Base-by-base conservation (phyloP, 2,329 filamentous ascomycete genomes). In the Colletotrichum theobromicola region DNA sequence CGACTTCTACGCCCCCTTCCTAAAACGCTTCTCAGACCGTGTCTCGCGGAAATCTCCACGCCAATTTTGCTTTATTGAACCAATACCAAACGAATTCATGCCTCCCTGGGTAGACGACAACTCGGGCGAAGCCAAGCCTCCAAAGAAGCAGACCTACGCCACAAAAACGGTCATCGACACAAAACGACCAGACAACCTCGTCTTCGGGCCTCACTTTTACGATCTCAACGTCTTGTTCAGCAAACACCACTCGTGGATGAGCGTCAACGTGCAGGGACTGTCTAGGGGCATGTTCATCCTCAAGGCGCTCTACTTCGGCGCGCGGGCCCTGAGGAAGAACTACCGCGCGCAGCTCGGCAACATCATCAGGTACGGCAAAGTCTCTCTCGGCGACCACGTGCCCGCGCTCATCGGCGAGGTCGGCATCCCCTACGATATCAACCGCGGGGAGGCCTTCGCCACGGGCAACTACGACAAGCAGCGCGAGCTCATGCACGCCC, bases 171-270 rank as follows among this genome's bases (percentile, higher is more conserved):
- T 80, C 37, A 80, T 84, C 7, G 74, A 78, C 4, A 75, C 78
- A 9, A 74, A 75, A 13, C 80, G 79, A 13, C 84, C 80, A 2
- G 61, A 50, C 13, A 83, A 82, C 74, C 75, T 86, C n/a, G 83
- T 85, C 15, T 86, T 84, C 62, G 83, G 84, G 0, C 84, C 84
- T 7, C 84, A 86, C 72, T 86, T 86, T 72, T 86, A 86, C 72
- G 84, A 86, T 53, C 80, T 86, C 21, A 84, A 86, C 42, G 84
- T 85, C 0, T 72, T 86, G 2, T 86, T 84, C 72, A 82, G 79
- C 76, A 84, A 84, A 63, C 75, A 77, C 21, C 83, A 84, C 65
- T 78, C 78, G 0, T 81, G 80, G 75, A 83, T 84, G 82, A 83
- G 82, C 60, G 83, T 84, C 62, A 83, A 85, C 18, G 84, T 86